Evolutionary conservation across 345 rosid species (phyloP), one percentile per base, ranked within the genome.

Genomic region (Citrus cavaleriei): DNA sequence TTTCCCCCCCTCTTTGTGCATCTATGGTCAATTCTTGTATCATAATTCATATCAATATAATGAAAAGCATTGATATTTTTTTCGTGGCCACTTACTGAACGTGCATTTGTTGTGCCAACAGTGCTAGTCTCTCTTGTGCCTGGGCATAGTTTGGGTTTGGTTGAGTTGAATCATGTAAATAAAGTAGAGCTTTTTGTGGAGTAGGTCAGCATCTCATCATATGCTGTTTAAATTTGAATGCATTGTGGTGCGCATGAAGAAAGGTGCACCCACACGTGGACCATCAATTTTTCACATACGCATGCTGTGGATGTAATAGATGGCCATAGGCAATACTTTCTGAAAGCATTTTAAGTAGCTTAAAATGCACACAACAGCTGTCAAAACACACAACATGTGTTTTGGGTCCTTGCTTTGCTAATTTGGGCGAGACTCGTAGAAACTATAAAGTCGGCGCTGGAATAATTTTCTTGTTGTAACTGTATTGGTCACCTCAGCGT

Each of bases 21-120:
- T 66, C 7, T 64, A 57, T 63, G 2, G 42, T 79, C 38, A 10
- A 64, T 72, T 72, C 46, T 64, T 72, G 77, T 79, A 72, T 72
- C 35, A 54, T 79, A 72, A 70, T 64, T n/a, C 25, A 51, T 64
- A 16, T 28, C 28, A 51, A 13, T 74, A 27, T 68, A 35, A 42
- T 69, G 74, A 68, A 42, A 25, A 38, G 35, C 67, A 70, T 19
- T 49, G 16, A 19, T 60, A 61, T 30, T 21, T 64, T 37, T 70
- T 46, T 46, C 1, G 18, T 46, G 51, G 51, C 51, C 51, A 46
- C 51, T 13, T 13, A 46, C 51, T 46, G 4, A 46, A 46, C 4
- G 16, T 46, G 51, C 51, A 46, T 13, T 46, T 3, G 18, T 13
- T 46, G 18, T 46, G 51, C 51, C 18, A 54, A 51, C 30, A 22